Base-by-base conservation (phyloP, 2,329 filamentous ascomycete genomes). In the Zymoseptoria tritici region DNA sequence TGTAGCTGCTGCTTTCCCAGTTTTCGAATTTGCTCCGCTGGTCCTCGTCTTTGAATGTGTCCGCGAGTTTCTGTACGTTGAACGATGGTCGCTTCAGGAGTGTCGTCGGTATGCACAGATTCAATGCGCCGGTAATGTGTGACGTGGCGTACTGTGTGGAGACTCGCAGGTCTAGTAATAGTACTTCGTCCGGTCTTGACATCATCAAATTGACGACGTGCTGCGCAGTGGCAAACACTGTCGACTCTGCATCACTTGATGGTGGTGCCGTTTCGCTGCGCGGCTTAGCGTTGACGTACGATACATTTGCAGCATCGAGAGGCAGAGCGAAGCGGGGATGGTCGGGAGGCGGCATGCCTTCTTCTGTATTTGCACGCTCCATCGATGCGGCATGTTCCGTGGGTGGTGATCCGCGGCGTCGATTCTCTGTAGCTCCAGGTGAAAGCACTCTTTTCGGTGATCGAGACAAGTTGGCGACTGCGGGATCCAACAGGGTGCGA, bases 41-140 rank as follows among this genome's bases (percentile, higher is more conserved):
- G 2, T 80, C 76, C 6, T 87, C 83, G 13, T 82, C 83, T 62
- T 90, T 88, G 71, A 99, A 95, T 0, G 91, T 97, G 62, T 92
- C 88, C 65, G 90, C 85, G 31, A 99, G 79, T 71, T 95, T 97
- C 63, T 91, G 82, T 11, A 96, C 83, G 67, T 93, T 93, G 75
- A 95, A 97, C 0, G 91, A 95, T 0, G 90, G 87, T 55, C 94
- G 83, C 75, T 97, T 97, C 19, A 99, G 77, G 13, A 99, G 78
- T 0, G 93, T 97, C 0, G 94, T 97, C 0, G 94, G 94, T 62
- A 97, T 96, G 71, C 94, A 97, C 4, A 99, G 79, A 71, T 95
- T 97, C 31, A 99, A 77, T 0, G 93, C 90, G n/a, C 87, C 87
- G 55, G 81, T 78, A 57, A 97, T 89, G 29, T 89, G 85, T 21